Evolutionary conservation across 2,329 filamentous ascomycete genomes (phyloP), one percentile per base, ranked within the genome.

Genomic region (Cordyceps tenuipes): DNA sequence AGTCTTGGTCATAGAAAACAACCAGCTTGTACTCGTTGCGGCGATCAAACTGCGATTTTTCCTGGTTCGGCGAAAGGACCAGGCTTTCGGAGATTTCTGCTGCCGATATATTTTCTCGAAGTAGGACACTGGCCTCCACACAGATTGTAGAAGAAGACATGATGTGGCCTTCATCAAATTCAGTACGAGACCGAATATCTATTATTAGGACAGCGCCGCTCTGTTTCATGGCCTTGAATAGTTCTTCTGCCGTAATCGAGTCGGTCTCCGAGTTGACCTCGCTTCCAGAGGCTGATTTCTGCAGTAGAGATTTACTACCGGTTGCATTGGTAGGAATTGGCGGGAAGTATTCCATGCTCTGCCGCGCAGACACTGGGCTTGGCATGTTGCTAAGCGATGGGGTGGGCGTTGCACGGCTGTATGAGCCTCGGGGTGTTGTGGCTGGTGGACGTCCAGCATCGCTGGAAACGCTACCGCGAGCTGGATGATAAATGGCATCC

Each of bases 91-190:
- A 79, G 43, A 88, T 81, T 23, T 87, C 76, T 21, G 79, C 77
- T 3, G 82, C 83, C 1, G 85, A 86, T 21, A 87, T 80, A 50
- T 84, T 86, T 49, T 87, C 82, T 59, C 89, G 83, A 52, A 91
- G 72, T 10, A 87, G 82, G 49, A 95, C 82, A 26, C 77, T 79
- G 3, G 92, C 91, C 68, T 99, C 94, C 62, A 99, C 83, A 71
- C 94, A 99, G 49, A 99, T 90, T 44, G 91, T 89, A 6, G 84
- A 87, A 60, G 86, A 86, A 6, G 89, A 86, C 76, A 89, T 88
- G 64, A 99, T 91, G 70, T 99, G 94, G 0, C 94, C 94, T 52
- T 87, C 81, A 66, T 97, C 91, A 69, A 90, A 99, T 9, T 89
- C 83, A 57, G 89, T 84, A 29, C 94, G 86, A 60, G 83, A 78